Base-by-base conservation (phyloP, 2,329 filamentous ascomycete species). In the Canariomyces notabilis region DNA sequence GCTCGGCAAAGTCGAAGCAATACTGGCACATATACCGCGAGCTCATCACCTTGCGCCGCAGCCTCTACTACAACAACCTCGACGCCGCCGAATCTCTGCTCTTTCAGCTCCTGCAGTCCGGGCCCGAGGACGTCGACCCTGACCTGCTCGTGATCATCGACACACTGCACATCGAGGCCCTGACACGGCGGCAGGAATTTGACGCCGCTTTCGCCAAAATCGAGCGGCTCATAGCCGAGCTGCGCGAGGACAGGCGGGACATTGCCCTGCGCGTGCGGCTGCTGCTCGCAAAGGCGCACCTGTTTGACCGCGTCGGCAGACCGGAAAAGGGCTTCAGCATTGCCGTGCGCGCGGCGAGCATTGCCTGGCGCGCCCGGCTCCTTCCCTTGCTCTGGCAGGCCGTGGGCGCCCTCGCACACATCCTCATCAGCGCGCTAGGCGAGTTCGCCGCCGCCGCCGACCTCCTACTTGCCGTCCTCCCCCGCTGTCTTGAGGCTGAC, bases 301-400 rank as follows among this genome's bases (percentile, higher is more conserved):
- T 95, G 3, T 80, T 89, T 46, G 77, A 80, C 44, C 77, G 75
- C 54, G 79, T 79, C 35, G 84, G 83, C 2, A 79, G 83, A 2
- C 77, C 88, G 0, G 79, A 87, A 56, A 79, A 85, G 49, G 88
- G 81, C 0, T 89, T 95, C 62, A 88, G 85, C 2, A 74, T 90
- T 5, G 82, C 82, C 4, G 73, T 94, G 58, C 77, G 87, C 35
- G 89, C 89, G 1, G 83, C 86, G 2, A 83, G 77, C 59, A 79
- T 89, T 15, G 83, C 87, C 0, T 82, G 85, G 71, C 77, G 82
- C 37, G 79, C 84, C 1, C 75, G 82, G 1, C 68, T 91, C 6
- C 72, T 90, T 14, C 77, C 80, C 0, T 76, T 77, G 15, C 69
- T 95, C 6, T 93, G 88, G 82, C 78, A 84, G 51, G 80, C 87